Evolutionary conservation across 2,329 filamentous ascomycete species (phyloP).

Genomic region (Fusarium subtropicale): DNA sequence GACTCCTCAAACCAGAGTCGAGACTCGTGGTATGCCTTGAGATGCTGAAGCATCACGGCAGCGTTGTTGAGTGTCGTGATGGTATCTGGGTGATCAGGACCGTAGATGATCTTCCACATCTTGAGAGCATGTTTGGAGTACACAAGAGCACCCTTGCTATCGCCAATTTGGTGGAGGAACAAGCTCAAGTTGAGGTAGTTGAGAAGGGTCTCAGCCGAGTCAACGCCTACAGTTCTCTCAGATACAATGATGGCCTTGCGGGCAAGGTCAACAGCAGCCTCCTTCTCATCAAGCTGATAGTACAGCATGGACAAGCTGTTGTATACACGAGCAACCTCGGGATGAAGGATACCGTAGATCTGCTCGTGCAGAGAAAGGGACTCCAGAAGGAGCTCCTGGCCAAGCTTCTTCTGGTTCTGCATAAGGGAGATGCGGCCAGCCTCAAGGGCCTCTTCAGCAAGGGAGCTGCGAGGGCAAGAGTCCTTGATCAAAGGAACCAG

Average conservation of each 20-base stretch:
- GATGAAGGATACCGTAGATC: slow-evolving; percentile 97
- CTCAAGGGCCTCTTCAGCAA: slow-evolving; percentile 96
- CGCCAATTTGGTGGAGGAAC: slow-evolving; percentile 91
- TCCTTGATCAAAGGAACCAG: slow-evolving; percentile 96
- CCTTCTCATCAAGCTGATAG: slow-evolving; percentile 98
- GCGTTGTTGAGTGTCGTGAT: slow-evolving; percentile 99
- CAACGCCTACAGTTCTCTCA: slow-evolving; percentile 92
- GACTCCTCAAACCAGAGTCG: slow-evolving; percentile 97
- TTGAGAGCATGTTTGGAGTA: slow-evolving; percentile 94
- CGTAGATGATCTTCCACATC: slow-evolving; percentile 97
- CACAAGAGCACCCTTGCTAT: slow-evolving; percentile 86
- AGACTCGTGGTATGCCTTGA: slow-evolving; percentile 95
- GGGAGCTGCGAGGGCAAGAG: slow-evolving; percentile 86
- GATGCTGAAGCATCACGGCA: slow-evolving; percentile 95
- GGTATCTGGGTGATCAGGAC: slow-evolving; percentile 91
- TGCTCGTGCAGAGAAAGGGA: slow-evolving; percentile 97
- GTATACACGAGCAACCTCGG: slow-evolving; percentile 95
- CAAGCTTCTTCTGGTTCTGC: slow-evolving; percentile 94
- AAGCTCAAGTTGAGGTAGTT: slow-evolving; percentile 96
- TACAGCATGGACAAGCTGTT: slow-evolving; percentile 95
- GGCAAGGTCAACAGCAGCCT: slow-evolving; percentile 91
- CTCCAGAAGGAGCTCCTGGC: slow-evolving; percentile 95
- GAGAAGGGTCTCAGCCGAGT: slow-evolving; percentile 92
- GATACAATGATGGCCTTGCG: slow-evolving; percentile 97
- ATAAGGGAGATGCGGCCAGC: slow-evolving; percentile 96